Base-by-base conservation (phyloP, 2,329 filamentous ascomycete species). In the Trichoderma sp. region DNA sequence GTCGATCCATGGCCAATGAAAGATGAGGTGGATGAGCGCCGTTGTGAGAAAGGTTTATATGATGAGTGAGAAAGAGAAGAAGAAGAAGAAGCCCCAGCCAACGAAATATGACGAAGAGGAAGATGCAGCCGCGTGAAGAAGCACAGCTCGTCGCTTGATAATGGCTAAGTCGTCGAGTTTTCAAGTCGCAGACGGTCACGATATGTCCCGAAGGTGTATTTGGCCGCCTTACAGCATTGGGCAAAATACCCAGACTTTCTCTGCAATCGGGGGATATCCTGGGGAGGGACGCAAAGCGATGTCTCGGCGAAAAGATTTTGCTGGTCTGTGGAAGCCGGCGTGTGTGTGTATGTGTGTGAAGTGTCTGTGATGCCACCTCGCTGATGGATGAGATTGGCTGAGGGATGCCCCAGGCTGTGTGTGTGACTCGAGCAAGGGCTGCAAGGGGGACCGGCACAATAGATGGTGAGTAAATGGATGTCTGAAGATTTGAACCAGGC, bases 251-350 rank as follows among this genome's bases (percentile, higher is more conserved):
- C 24, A 19, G 34, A 24, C 1, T 9, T 5, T 43, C 24, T 54
- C 48, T 34, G 34, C 50, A 45, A 45, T 62, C 50, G 59, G 48
- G 48, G 44, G 7, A 44, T 7, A 30, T 30, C 2, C 26, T 62
- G 59, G 39, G 6, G 30, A 9, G 28, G 21, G 48, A 39, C 26
- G 47, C 59, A 54, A 45, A 28, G 7, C 6, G 9, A 30, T 54
- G 59, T 62, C 59, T 62, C 50, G 59, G 59, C 21, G 59, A 47
- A 34, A 14, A n/a, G 7, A 21, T 54, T 54, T 10, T 26, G 39
- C 48, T 55, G 26, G 26, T 34, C 30, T 30, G 2, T 7, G 30
- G 30, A 9, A 30, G 30, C 30, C 30, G 9, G 30, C n/a, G n/a
- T 30, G 7, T 30, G 30, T 30, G 30, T 9, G 30, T 30, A 30